Base-by-base conservation (phyloP, 805 yeast species). In the Millerago galiae region DNA sequence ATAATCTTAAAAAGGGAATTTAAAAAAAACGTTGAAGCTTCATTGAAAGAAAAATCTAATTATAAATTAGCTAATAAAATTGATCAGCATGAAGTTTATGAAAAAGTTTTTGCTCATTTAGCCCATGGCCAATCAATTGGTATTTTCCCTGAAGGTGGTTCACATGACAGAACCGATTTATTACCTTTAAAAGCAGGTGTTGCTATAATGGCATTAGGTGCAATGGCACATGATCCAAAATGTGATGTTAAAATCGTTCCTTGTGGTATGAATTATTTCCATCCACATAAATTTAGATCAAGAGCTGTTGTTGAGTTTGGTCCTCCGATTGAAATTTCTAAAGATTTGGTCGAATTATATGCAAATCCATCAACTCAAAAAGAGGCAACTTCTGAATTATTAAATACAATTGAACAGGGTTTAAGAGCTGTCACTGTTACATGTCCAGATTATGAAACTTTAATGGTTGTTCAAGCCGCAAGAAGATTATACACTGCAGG, bases 101-200 rank as follows among this genome's bases (percentile, higher is more conserved):
- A 83, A 42, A 72, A 75, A 49, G 98, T 93, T 3, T 93, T 90
- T 60, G 77, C 81, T 38, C 96, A 88, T 60, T 71, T 93, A 48
- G 74, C 86, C 15, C 73, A 77, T 45, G 89, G 93, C 34, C 78
- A 85, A 43, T 86, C 95, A 48, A 65, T 93, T 29, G 98, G 98
- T 10, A 86, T 93, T 35, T 93, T 89, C 67, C 97, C 99, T 8
- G 99, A 93, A 68, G 99, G 99, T 45, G 99, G 99, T 1, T 88
- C 96, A 11, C 99, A 91, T 57, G 99, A 91, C 61, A 73, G 99
- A 51, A 81, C 98, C 0, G 95, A 88, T 49, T 65, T 91, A 52
- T 71, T 91, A 39, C 99, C 99, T 0, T 68, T 91, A 52, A 91
- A 93, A 59, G 96, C 98, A 1, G 99, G 99, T 48, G 97, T 93